Base-by-base conservation (phyloP, 1,284 basidiomycete species). In the Ustilago lituana region DNA sequence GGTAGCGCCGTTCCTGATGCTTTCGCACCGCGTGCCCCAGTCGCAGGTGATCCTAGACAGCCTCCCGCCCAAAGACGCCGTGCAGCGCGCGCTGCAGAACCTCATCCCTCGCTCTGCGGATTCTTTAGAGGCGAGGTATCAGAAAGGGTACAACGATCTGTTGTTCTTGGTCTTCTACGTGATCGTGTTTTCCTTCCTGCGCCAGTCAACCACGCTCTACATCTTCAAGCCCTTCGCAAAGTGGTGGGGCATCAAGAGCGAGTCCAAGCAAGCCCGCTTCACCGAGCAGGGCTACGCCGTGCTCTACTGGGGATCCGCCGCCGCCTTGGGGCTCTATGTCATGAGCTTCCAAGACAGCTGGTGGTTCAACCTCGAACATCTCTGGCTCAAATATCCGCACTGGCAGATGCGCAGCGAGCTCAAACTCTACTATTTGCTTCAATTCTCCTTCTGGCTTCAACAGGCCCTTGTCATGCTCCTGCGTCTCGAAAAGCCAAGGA, bases 401-500 rank as follows among this genome's bases (percentile, higher is more conserved):
- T 83, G 82, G 89, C 87, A 91, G 59, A 93, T 98, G 91, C 88
- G 87, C 33, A 88, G 89, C 2, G 87, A 89, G 65, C 85, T 98
- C 69, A 98, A 98, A 84, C 83, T 87, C 31, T 98, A 97, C 85
- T 98, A 98, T 82, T 88, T 98, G 54, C 87, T 84, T 2, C 84
- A 84, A 54, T 79, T 88, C 43, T 86, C 93, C 2, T 97, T 97
- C 82, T 98, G 95, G 95, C 87, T 89, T 49, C 94, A 98, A 80
- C 94, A 98, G 82, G 87, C 95, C 58, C 84, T 98, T 29, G 90
- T 98, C 12, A 87, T 98, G 32, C 85, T 91, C 1, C 86, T 95
- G 12, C 85, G 89, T 33, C 87, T 98, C 15, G 94, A 98, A 83
- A 96, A 95, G 81, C 94, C 94, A 0, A 87, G 94, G 52, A 94